A percentile compares a stretch with the other conserved stretches of the same genome.
Conservation (phyloP, 345 rosid genomes). For the Limnanthes douglasii region DNA sequence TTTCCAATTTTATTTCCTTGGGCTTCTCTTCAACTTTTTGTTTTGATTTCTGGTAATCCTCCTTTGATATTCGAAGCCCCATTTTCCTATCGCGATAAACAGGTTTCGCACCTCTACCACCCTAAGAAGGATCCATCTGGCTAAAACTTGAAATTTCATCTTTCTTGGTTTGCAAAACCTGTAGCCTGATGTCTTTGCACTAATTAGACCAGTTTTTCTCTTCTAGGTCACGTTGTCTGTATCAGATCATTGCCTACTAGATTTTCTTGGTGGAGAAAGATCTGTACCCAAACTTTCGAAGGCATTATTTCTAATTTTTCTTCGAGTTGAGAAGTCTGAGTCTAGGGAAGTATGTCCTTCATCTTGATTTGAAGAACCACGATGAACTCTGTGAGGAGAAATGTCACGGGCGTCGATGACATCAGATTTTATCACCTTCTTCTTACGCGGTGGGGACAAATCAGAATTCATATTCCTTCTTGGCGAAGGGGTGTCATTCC, state of each 20-base stretch:
- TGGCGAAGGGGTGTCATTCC: conserved; percentile 22
- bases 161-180: conserved; percentile 41
- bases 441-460: too few relatives aligned
- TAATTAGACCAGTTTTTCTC: conserved; percentile 51
- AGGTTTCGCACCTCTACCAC: too few relatives aligned
- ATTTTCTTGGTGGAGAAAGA: conserved; percentile 50
- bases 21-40: conserved; percentile 54
- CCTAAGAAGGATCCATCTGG: too few relatives aligned
- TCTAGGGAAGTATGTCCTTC: conserved; percentile 12
- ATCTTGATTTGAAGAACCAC: too few relatives aligned
- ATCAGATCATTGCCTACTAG: conserved; percentile 19
- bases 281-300: conserved; percentile 18
- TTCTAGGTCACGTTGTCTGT: conserved; percentile 20
- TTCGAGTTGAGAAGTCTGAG: conserved; percentile 40
- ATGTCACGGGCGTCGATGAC: too few relatives aligned
- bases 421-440: too few relatives aligned
- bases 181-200: conserved; percentile 42
- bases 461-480: too few relatives aligned
- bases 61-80: conserved; percentile 64
- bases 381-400: too few relatives aligned
- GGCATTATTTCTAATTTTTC: conserved; percentile 19
- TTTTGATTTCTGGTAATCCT: conserved; percentile 42
- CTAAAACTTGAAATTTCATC: too few relatives aligned
- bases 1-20: conserved; percentile 75
- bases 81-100: too few relatives aligned